Conservation (phyloP, 1,139 yeast species). For the Blastobotrys petasosporus region DNA sequence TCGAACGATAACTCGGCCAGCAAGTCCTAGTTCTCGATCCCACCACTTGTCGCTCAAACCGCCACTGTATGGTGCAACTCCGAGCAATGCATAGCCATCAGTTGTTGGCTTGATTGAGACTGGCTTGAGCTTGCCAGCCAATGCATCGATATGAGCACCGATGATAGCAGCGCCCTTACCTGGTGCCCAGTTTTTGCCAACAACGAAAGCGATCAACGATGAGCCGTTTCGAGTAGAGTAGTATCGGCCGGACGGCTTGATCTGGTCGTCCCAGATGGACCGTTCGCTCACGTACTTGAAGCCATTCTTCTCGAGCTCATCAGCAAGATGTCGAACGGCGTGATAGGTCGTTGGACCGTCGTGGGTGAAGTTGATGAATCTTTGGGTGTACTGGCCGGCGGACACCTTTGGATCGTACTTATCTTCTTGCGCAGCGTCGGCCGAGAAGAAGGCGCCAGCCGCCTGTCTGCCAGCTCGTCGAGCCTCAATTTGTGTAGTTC, state of each 20-base stretch:
- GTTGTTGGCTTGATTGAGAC: conserved; percentile 61
- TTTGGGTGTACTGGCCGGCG: conserved; percentile 32
- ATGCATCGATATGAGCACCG: conserved; percentile 93
- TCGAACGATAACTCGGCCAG: conserved; percentile 79
- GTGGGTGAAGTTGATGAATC: conserved; percentile 75
- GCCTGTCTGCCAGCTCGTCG: neutral
- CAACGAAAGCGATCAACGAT: conserved; percentile 71
- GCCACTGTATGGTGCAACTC: conserved; percentile 93
- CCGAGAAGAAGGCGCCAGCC: neutral
- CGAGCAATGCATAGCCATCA: conserved; percentile 78
- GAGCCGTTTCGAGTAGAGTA: conserved; percentile 75
- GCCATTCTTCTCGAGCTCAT: conserved; percentile 31
- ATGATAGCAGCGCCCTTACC: conserved; percentile 80
- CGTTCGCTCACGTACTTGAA: conserved; percentile 61
- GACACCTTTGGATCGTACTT: conserved; percentile 16
- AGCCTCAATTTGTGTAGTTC: neutral
- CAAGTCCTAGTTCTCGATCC: conserved; percentile 87
- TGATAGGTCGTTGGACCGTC: conserved; percentile 90
- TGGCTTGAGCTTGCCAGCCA: conserved; percentile 71
- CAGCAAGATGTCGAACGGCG: conserved; percentile 57
- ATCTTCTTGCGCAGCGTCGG: neutral
- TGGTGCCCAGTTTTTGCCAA: conserved; percentile 61
- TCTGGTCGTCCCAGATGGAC: conserved; percentile 53
- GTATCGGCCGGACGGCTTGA: conserved; percentile 59
- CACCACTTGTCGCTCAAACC: conserved; percentile 78